phyloP scores from a whole-genome alignment of 2,329 filamentous ascomycete species.

The Paraphoma sp. region DNA sequence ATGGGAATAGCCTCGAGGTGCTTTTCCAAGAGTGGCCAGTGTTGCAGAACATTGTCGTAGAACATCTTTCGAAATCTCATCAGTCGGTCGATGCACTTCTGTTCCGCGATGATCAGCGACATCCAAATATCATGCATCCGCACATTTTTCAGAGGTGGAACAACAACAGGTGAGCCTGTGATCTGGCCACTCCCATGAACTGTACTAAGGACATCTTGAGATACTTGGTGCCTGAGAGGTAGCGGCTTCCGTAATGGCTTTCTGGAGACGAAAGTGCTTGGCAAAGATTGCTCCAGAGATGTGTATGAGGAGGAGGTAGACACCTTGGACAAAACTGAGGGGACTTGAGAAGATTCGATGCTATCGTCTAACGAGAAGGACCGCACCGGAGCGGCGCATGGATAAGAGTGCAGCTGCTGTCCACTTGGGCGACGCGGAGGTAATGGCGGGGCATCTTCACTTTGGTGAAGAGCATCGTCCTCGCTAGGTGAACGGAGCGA shows the following conservation, averaged over 20 bases:
- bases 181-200: neutral
- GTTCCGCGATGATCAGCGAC: slow-evolving; percentile 27
- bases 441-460: slow-evolving; percentile 15
- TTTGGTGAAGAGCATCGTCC: neutral
- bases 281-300: slow-evolving; percentile 4
- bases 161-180: neutral
- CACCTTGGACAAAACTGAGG: slow-evolving; percentile 15
- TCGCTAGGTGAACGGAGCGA: slow-evolving; percentile 17
- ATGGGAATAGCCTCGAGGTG: slow-evolving; percentile 30
- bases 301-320: slow-evolving; percentile 28
- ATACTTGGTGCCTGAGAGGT: slow-evolving; percentile 18
- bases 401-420: neutral
- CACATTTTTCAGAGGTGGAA: slow-evolving; percentile 11
- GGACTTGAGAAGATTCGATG: slow-evolving; percentile 8
- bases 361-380: slow-evolving; percentile 15
- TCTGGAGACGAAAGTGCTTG: slow-evolving; percentile 3
- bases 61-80: slow-evolving; percentile 33
- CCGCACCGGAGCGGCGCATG: neutral
- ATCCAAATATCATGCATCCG: slow-evolving; percentile 33
- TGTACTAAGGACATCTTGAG: slow-evolving; percentile 11
- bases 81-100: slow-evolving; percentile 33
- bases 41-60: slow-evolving; percentile 28
- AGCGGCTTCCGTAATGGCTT: slow-evolving; percentile 15
- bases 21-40: slow-evolving; percentile 36
- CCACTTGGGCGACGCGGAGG: slow-evolving; percentile 28